Conservation (phyloP, 495 filamentous ascomycete genomes). For the Xylaria venustula region DNA sequence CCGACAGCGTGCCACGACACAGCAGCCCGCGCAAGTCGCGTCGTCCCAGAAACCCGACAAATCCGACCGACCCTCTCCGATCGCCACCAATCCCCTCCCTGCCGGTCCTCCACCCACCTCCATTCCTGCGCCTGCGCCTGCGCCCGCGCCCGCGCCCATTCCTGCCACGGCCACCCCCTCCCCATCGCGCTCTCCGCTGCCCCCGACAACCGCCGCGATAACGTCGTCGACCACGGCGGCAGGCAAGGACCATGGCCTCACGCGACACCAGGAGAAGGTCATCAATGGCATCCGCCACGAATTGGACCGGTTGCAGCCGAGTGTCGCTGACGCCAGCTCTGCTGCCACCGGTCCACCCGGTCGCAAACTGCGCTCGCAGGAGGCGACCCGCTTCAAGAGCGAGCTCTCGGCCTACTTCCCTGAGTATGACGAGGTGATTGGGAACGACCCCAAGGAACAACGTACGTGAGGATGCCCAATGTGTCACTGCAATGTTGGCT, state of each 20-base stretch:
- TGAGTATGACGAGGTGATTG: conserved; percentile 88
- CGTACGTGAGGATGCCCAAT: conserved; percentile 56
- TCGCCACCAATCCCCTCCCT: conserved; percentile 22
- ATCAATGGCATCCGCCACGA: conserved; percentile 55
- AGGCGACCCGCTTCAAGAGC: conserved; percentile 70
- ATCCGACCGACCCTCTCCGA: conserved; percentile 20
- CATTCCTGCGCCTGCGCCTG: conserved; percentile 15
- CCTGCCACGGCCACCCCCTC: conserved; percentile 12
- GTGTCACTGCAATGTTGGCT: conserved; percentile 2
- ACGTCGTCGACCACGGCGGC: conserved; percentile 22
- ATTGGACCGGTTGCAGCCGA: conserved; percentile 45
- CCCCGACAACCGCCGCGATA: conserved; percentile 3
- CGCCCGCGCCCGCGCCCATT: background rate
- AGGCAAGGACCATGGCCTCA: conserved; percentile 24
- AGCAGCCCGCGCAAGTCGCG: conserved; percentile 28
- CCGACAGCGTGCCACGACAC: conserved; percentile 20
- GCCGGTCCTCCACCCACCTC: no score
- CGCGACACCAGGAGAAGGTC: conserved; percentile 48
- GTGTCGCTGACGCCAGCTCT: conserved; percentile 38
- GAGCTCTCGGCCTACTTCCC: conserved; percentile 85
- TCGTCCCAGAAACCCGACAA: conserved; percentile 25
- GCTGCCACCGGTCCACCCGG: conserved; percentile 46
- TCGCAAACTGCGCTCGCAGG: conserved; percentile 56
- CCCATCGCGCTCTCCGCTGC: conserved; percentile 20
- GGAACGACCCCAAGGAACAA: conserved; percentile 70